Conservation (phyloP, 495 filamentous ascomycete species). For the Podospora sp. region DNA sequence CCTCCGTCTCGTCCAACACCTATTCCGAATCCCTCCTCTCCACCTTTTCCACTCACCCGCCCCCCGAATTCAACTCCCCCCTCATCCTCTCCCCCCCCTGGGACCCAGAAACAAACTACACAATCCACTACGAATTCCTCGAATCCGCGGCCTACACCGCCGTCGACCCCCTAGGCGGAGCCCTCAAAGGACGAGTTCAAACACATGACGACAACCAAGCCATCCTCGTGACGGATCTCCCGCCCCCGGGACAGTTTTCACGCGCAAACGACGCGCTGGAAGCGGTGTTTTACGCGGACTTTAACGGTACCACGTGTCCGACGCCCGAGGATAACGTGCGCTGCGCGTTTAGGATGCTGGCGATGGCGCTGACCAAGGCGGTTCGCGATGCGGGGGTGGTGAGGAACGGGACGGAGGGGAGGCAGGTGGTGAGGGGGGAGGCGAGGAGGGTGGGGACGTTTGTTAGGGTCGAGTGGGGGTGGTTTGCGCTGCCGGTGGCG, state of each 20-base stretch:
- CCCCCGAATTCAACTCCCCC: background rate
- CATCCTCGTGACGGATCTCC: background rate
- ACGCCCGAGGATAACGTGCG: conserved; percentile 10
- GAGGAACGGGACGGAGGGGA: background rate
- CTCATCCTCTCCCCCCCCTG: conserved; percentile 7
- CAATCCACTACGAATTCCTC: background rate
- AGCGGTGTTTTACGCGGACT: conserved; percentile 13
- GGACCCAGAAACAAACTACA: background rate
- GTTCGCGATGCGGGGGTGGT: background rate
- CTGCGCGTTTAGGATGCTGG: conserved; percentile 7
- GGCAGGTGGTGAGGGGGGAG: background rate
- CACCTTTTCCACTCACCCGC: background rate
- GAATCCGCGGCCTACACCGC: background rate
- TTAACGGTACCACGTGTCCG: conserved; percentile 9
- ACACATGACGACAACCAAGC: background rate
- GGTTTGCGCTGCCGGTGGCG: background rate
- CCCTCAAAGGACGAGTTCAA: background rate
- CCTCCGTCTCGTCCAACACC: background rate
- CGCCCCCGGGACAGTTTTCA: background rate
- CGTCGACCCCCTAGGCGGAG: background rate
- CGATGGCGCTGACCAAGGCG: background rate
- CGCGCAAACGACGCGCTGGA: conserved; percentile 1
- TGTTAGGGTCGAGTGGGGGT: background rate
- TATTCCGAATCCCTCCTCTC: conserved; percentile 6
- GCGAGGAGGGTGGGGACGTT: background rate